These are phyloP conservation scores for Globisporangium polare DNA, from an alignment of 352 stramenopile genomes.

Conservation along the genomic window DNA sequence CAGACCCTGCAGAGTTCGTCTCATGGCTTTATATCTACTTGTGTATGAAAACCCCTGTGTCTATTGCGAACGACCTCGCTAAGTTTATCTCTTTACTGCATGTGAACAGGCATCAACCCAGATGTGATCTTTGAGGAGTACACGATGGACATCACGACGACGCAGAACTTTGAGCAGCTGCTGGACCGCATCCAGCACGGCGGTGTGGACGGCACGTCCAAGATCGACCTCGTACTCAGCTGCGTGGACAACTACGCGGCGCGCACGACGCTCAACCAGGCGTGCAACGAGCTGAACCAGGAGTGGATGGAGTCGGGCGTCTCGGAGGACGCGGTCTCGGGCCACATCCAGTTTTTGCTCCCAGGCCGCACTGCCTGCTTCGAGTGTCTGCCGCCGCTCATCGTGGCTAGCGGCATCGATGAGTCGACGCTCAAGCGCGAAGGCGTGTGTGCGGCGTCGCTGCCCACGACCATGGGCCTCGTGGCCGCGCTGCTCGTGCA, in stretches of 20 bases:
- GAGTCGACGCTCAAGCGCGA: constrained; percentile 87
- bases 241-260: constrained; percentile 91
- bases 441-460: constrained; percentile 83
- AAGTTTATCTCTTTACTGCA: neutral
- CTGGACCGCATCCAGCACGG: constrained; percentile 72
- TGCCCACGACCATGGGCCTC: constrained; percentile 89
- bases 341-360: constrained; percentile 87
- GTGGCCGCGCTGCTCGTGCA: constrained; percentile 85
- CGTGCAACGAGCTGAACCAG: constrained; percentile 84
- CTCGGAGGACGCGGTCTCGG: constrained; percentile 87
- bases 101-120: constrained; percentile 72
- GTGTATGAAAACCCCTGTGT: neutral
- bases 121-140: constrained; percentile 88
- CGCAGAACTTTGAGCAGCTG: constrained; percentile 81
- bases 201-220: constrained; percentile 44
- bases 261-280: constrained; percentile 83
- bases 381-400: constrained; percentile 84
- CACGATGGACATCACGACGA: constrained; percentile 86
- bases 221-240: constrained; percentile 81
- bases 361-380: constrained; percentile 87
- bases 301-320: constrained; percentile 90
- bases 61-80: neutral
- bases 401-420: constrained; percentile 82
- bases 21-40: neutral
- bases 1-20: constrained; percentile 79